Evolutionary conservation across 2,329 filamentous ascomycete genomes (phyloP), one percentile per base, ranked within the genome.

Genomic region (Rutstroemia sp.): DNA sequence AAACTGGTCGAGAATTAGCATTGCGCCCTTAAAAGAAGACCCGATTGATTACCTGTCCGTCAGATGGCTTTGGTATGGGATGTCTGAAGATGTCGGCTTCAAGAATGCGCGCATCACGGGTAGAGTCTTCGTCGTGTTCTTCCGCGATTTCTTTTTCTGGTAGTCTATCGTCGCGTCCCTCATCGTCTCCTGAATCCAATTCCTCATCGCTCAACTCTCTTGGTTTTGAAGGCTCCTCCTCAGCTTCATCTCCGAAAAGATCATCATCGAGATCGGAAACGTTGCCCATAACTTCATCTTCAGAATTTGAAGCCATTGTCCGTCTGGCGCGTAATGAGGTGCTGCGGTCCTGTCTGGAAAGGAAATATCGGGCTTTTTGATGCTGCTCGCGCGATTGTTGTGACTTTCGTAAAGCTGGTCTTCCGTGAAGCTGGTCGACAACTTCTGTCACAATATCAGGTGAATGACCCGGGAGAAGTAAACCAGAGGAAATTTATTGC

Each of bases 71-170:
- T 14, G 88, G 88, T 14, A 86, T 74, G 51, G 82, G 78, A 69
- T 92, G 88, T 47, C 88, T 80, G 65, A 80, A 84, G 48, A 90
- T 73, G 48, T 82, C 79, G 48, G 86, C 75, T 51, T 84, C 82
- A 72, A 83, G 79, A 53, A 88, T 78, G 52, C 81, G 75, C 61
- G 79, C 79, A 61, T 76, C 69, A 60, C 61, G 60, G 38, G 56
- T 54, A 17, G 58, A 39, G 8, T 70, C 70, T 51, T 76, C 74
- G 14, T 75, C 74, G 9, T 74, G 72, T 45, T 77, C 73, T 46
- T 76, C 74, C 3, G 50, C 57, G 27, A 59, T 57, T 37, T 51
- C 46, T 54, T 54, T 51, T 7, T 58, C 53, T 9, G 46, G 72
- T 21, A 80, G 79, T 61, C 84, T 80, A 65, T 91, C 87, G 65